phyloP scores from a whole-genome alignment of 129 eudicot genomes.

The Helianthus tuberosus region DNA sequence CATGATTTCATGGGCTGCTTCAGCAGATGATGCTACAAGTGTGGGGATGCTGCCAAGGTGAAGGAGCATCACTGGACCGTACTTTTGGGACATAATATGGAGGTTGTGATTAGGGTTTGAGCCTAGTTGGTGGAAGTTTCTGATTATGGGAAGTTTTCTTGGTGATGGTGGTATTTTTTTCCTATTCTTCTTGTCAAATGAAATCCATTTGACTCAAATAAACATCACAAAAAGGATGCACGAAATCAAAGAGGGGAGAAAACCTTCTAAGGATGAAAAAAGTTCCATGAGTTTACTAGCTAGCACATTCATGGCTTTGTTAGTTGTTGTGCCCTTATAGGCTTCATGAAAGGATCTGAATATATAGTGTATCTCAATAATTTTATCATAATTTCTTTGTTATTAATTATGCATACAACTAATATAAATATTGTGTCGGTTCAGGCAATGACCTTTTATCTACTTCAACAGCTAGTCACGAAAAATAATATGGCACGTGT shows the following conservation, averaged over 20 bases:
- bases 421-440: too few species aligned
- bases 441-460: too few species aligned
- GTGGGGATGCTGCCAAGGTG: slow-evolving; percentile 13
- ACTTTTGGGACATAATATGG: background rate
- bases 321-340: background rate
- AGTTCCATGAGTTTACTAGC: background rate
- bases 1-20: slow-evolving; percentile 7
- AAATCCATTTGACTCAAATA: background rate
- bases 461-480: too few species aligned
- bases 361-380: background rate
- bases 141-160: background rate
- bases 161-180: slow-evolving; percentile 11
- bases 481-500: too few species aligned
- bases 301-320: background rate
- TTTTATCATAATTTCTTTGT: too few species aligned
- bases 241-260: background rate
- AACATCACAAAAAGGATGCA: background rate
- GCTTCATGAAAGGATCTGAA: background rate
- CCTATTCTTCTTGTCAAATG: background rate
- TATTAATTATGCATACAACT: too few species aligned
- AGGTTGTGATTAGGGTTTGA: background rate
- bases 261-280: background rate
- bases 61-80: background rate
- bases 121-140: slow-evolving; percentile 10
- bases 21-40: slow-evolving; percentile 7